Evolutionary conservation across 495 filamentous ascomycete species (phyloP).

Genomic region (Glarea lozoyensis): DNA sequence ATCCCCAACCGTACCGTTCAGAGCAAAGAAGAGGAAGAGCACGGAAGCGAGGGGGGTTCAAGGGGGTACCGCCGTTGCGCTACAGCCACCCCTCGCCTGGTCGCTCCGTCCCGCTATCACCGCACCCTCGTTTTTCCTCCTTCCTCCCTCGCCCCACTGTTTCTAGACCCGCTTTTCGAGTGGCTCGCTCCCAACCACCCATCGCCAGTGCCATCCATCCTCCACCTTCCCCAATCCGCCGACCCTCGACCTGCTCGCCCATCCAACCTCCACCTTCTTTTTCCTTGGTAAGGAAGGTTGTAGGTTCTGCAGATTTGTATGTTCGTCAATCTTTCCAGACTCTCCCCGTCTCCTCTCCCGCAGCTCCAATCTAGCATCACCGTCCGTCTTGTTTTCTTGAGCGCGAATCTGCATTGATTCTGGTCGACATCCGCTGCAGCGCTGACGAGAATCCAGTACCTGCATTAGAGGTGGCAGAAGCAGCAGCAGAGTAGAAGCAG

Average conservation of each 20-base stretch:
- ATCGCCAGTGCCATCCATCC: conserved; percentile 4
- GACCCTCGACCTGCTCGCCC: conserved; percentile 21
- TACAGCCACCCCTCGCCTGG: neutral
- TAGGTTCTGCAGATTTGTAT: conserved; percentile 21
- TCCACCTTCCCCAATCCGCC: conserved; percentile 8
- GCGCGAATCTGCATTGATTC: conserved; percentile 21
- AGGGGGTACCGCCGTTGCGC: neutral
- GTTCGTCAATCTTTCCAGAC: conserved; percentile 26
- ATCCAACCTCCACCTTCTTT: conserved; percentile 19
- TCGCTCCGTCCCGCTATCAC: conserved; percentile 7
- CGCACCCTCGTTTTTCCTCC: conserved; percentile 11
- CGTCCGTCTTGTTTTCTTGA: conserved; percentile 23
- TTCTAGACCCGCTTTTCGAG: conserved; percentile 3
- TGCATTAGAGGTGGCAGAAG: conserved; percentile 35
- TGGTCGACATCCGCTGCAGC: conserved; percentile 21
- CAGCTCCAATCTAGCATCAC: too few relatives aligned
- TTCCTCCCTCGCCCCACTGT: neutral
- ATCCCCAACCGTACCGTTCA: too few relatives aligned
- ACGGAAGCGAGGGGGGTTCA: too few relatives aligned
- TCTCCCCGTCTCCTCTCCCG: conserved; percentile 18
- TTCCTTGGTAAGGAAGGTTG: conserved; percentile 23
- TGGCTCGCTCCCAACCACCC: too few relatives aligned
- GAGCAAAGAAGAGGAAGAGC: too few relatives aligned
- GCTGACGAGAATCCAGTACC: conserved; percentile 27
- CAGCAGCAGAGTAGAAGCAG: too few relatives aligned